Base-by-base conservation (phyloP, 805 yeast species). In the Wickerhamomyces bovis region DNA sequence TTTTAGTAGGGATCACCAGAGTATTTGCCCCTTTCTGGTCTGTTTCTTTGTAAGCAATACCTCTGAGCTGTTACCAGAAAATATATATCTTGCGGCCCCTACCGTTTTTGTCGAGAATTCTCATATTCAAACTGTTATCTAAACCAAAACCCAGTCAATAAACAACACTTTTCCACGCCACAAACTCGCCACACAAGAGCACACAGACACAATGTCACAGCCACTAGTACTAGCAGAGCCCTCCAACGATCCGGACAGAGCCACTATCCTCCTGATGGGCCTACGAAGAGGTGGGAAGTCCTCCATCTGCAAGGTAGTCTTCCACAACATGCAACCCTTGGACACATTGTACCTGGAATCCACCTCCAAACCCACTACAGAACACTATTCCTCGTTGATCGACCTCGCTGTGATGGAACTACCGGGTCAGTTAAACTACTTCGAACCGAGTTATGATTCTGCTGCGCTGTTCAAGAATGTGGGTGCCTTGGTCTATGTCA, bases 251-350 rank as follows among this genome's bases (percentile, higher is more conserved):
- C 73, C 82, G 35, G 83, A 80, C 61, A 46, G 62, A 11, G 95
- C 95, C n/a, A 85, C 89, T 35, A 81, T 89, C 41, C 72, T 89
- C 23, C 66, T 89, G 46, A 87, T 89, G 96, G 97, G 97, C 1
- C 75, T 89, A 31, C 77, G 96, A 41, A 50, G 60, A 62, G 86
- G 92, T 19, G 99, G 99, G 13, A 94, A 94, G 66, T 88, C 97
- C 9, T 89, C 97, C 3, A 94, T 94, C 28, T 83, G 97, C 59
- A 89, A 92, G 61, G 98, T 94, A 13, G 95, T 94, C 2, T 94
- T 94, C 66, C 96, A 92, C 64, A 86, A 88, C 61, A 89, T 94
- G 95, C 96, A 87, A 61, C 97, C 99, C 1, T 71, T 89, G 50
- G 97, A 92, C 59, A 90, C 98, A 0, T 66, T 92, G 41, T 92